A percentile compares a stretch with the other conserved stretches of the same genome.
phyloP scores from a whole-genome alignment of 2,329 filamentous ascomycete genomes.

The Clonostachys sp. region DNA sequence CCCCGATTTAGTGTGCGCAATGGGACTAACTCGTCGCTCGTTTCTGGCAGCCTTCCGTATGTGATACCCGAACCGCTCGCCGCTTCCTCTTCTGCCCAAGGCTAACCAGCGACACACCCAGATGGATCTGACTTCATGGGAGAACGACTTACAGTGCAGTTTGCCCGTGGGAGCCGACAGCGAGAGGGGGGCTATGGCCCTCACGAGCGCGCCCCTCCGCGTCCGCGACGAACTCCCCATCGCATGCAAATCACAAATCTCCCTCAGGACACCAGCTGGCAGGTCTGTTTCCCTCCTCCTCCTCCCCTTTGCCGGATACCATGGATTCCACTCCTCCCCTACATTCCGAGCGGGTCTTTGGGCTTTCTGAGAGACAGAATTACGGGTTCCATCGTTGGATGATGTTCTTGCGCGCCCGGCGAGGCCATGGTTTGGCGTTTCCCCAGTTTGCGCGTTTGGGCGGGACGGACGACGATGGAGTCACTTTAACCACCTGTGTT shows the following conservation, averaged over 20 bases:
- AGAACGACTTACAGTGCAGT: constrained; percentile 95
- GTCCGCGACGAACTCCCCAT: constrained; percentile 89
- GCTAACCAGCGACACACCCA: constrained; percentile 28
- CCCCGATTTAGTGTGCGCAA: background rate
- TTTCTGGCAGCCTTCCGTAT: constrained; percentile 53
- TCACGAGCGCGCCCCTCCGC: constrained; percentile 56
- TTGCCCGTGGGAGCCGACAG: constrained; percentile 78
- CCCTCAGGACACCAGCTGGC: constrained; percentile 98
- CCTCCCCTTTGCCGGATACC: constrained; percentile 46
- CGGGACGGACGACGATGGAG: background rate
- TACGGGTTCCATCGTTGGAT: background rate
- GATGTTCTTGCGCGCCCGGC: background rate
- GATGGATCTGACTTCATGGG: constrained; percentile 98
- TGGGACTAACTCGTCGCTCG: background rate
- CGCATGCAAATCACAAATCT: constrained; percentile 98
- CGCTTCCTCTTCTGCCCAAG: constrained; percentile 1
- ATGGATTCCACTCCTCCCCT: constrained; percentile 17
- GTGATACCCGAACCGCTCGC: constrained; percentile 22
- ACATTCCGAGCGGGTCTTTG: constrained; percentile 3
- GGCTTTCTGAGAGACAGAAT: constrained; percentile 16
- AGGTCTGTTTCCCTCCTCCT: constrained; percentile 83
- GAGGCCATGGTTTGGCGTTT: background rate
- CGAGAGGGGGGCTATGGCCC: constrained; percentile 37
- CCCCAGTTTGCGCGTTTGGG: background rate
- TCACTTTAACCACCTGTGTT: no score